Evolutionary conservation across 495 filamentous ascomycete species (phyloP), one percentile per base, ranked within the genome.

Genomic region (Talaromyces liani): DNA sequence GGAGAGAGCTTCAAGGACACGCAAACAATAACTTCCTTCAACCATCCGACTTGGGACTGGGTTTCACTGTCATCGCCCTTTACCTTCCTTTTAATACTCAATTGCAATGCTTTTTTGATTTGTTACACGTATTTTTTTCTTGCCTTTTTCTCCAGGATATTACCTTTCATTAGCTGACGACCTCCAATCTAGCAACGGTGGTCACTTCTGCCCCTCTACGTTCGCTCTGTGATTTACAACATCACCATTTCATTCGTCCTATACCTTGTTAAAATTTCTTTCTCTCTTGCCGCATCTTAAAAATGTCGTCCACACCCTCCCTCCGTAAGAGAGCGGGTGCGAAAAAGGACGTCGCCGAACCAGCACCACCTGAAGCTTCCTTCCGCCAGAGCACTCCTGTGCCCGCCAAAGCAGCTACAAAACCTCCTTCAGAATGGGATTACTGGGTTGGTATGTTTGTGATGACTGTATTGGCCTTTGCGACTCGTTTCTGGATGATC

Each of bases 401-500:
- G 8, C 22, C 60, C 29, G 49, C 59, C 47, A 60, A 66, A 36
- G 66, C 67, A 33, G 62, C 67, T 59, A 61, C 68, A 65, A 74
- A 75, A 62, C 68, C 67, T 29, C 66, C 70, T 61, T 84, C 82
- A 27, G 89, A 96, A 76, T 88, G 86, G 81, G 90, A 93, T 71
- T 96, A 96, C 82, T 88, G 90, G 82, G 77, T 95, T 68, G 91
- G 85, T 64, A 80, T 97, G 62, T 71, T 75, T 41, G 72, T 96
- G 67, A 85, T 98, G 70, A 98, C 93, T 6, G 69, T 83, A 49
- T 70, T 95, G 67, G 93, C 93, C 57, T 98, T 98, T 72, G 72
- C 90, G 61, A 97, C 94, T 29, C 82, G 94, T 65, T 99, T 98
- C 78, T 98, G 88, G 82, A 92, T 91, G 62, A 96, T 99, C 72